These are phyloP conservation scores for Tuber indicum DNA, from an alignment of 495 filamentous ascomycete genomes.

Conservation along the genomic window DNA sequence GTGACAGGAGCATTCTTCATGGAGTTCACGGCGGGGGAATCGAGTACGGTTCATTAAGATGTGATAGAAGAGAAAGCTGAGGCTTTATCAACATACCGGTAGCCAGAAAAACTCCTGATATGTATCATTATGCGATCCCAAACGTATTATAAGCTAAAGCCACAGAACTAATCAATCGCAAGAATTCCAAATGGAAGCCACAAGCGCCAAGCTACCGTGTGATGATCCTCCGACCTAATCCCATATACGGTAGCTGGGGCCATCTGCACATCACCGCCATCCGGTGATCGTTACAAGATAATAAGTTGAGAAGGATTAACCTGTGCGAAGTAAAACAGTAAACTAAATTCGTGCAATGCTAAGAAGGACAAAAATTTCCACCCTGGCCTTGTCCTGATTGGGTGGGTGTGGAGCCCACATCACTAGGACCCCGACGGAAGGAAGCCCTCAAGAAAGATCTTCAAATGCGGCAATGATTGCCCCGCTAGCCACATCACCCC, in stretches of 20 bases:
- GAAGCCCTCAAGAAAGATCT: not conserved
- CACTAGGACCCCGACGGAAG: not conserved
- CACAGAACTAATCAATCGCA: not conserved
- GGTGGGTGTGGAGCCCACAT: not conserved
- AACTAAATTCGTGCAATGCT: not conserved
- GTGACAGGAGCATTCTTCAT: not conserved
- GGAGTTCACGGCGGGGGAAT: not conserved
- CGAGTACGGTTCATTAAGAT: not conserved
- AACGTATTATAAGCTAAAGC: not conserved
- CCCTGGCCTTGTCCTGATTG: not conserved
- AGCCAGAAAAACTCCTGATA: not conserved
- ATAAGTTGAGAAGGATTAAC: not conserved
- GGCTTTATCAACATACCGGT: not conserved
- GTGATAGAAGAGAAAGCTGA: not conserved
- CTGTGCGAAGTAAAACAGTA: not conserved
- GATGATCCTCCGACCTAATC: not conserved
- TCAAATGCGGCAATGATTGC: not conserved
- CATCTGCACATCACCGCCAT: not conserved
- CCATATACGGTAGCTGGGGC: not conserved
- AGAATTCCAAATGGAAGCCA: not conserved
- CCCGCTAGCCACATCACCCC: not conserved
- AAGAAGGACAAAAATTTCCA: not conserved
- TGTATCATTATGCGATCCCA: not conserved
- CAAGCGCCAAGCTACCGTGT: not conserved
- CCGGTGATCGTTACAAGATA: not conserved